Evolutionary conservation across 495 filamentous ascomycete species (phyloP).

Genomic region (Pyrenula massariospora): DNA sequence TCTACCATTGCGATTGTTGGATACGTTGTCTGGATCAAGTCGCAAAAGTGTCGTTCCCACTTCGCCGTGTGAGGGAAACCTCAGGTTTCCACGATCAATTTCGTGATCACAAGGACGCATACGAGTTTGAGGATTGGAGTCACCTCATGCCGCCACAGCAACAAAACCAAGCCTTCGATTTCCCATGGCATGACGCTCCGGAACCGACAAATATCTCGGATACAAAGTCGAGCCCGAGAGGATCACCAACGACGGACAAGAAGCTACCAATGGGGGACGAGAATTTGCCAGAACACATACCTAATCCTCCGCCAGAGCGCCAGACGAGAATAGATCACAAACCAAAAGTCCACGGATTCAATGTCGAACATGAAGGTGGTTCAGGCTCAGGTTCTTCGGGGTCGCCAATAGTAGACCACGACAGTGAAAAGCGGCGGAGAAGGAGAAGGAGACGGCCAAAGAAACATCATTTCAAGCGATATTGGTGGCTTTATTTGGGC

Average conservation of each 20-base stretch:
- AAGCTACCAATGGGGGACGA: background rate
- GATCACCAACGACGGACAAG: background rate
- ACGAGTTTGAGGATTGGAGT: background rate
- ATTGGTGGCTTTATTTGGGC: slow-evolving; percentile 65
- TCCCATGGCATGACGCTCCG: background rate
- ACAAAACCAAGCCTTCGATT: background rate
- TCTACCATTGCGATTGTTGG: background rate
- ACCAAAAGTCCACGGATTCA: background rate
- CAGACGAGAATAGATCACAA: background rate
- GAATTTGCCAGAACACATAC: background rate
- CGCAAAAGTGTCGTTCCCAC: background rate
- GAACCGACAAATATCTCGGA: background rate
- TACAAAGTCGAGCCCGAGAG: background rate
- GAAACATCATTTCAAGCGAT: slow-evolving; percentile 35
- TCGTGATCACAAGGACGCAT: background rate
- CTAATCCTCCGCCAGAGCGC: background rate
- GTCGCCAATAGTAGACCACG: background rate
- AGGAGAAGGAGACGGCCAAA: background rate
- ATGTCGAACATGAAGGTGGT: background rate
- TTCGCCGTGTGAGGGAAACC: background rate
- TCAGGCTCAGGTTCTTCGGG: background rate
- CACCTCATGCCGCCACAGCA: background rate
- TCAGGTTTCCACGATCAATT: background rate
- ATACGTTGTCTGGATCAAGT: background rate
- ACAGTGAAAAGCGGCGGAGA: background rate